These are phyloP conservation scores for Kuraishia ogatae DNA, from an alignment of 805 yeast species.

Conservation along the genomic window DNA sequence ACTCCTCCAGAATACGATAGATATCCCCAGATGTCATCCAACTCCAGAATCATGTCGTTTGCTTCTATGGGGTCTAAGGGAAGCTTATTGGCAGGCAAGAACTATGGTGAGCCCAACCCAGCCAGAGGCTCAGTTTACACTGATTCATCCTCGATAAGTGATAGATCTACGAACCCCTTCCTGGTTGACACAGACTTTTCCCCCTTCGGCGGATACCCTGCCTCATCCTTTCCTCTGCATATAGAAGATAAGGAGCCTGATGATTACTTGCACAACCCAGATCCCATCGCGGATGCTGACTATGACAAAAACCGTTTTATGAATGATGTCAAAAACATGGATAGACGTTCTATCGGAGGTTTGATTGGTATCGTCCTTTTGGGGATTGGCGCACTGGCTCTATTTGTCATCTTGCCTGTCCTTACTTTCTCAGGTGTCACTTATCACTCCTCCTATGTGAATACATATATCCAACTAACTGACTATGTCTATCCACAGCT, in stretches of 20 bases:
- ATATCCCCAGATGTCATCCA: constrained; percentile 50
- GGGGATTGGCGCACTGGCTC: constrained; percentile 49
- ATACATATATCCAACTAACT: constrained; percentile 36
- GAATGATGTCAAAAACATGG: constrained; percentile 59
- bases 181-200: constrained; percentile 56
- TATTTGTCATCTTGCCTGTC: constrained; percentile 77
- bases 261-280: constrained; percentile 93
- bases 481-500: constrained; percentile 49
- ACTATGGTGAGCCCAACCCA: background rate
- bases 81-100: constrained; percentile 10
- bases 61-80: constrained; percentile 30
- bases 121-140: constrained; percentile 8
- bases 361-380: constrained; percentile 51
- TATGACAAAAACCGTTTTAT: constrained; percentile 64
- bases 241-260: constrained; percentile 93
- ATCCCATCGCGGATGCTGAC: constrained; percentile 85
- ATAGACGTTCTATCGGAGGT: constrained; percentile 53
- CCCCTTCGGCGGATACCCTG: constrained; percentile 97
- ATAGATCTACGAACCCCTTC: constrained; percentile 26
- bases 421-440: constrained; percentile 73
- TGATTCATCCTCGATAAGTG: constrained; percentile 3
- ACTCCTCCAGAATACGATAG: constrained; percentile 56
- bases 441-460: constrained; percentile 8
- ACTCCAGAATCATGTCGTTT: constrained; percentile 46
- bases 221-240: constrained; percentile 80